phyloP scores from a whole-genome alignment of 2,329 filamentous ascomycete genomes.

The Hirsutella rhossiliensis region DNA sequence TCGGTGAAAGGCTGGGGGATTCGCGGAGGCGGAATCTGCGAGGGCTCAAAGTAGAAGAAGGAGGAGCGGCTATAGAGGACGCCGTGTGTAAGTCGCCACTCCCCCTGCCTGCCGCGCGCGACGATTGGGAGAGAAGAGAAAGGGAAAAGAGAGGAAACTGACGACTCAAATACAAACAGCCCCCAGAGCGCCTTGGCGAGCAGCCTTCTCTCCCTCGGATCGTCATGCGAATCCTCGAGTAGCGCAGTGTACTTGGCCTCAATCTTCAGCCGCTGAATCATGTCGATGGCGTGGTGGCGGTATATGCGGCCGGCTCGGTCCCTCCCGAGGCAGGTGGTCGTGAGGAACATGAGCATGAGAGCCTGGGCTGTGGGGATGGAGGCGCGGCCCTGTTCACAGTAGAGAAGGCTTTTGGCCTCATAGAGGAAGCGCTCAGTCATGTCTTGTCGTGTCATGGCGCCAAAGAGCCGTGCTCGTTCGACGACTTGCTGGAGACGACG shows the following conservation, averaged over 20 bases:
- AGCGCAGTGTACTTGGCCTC: background rate
- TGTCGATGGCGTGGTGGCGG: background rate
- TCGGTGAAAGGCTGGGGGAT: background rate
- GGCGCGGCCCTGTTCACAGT: background rate
- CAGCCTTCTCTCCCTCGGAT: background rate
- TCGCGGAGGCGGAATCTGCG: background rate
- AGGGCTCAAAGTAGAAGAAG: background rate
- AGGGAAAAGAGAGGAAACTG: background rate
- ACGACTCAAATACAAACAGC: background rate
- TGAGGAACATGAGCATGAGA: constrained; percentile 2
- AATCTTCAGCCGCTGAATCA: background rate
- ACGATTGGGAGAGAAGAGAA: background rate
- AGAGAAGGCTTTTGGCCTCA: background rate
- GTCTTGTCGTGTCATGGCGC: background rate
- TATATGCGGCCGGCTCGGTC: constrained; percentile 1
- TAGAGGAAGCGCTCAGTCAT: background rate
- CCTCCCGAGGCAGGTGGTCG: background rate
- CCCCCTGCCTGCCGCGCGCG: no score
- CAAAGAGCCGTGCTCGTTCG: background rate
- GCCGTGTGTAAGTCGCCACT: background rate
- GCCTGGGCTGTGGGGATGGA: constrained; percentile 1
- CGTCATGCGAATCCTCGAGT: background rate
- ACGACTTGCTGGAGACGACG: background rate
- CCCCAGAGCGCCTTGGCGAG: background rate
- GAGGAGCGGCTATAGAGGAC: background rate